phyloP scores from a whole-genome alignment of 148 eudicot genomes.

The Chenopodium formosanum region DNA sequence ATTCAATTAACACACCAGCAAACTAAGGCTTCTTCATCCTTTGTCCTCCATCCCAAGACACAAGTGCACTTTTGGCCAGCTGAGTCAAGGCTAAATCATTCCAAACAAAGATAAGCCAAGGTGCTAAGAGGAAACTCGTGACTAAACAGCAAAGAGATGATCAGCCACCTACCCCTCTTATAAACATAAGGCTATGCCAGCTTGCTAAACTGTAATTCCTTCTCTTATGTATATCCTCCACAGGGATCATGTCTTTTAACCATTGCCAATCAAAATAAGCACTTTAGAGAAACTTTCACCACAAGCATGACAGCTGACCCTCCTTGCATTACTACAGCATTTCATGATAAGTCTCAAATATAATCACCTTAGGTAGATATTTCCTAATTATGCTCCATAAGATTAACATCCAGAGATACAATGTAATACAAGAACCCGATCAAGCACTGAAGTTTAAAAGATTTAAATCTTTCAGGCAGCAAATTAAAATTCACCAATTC shows the following conservation, averaged over 20 bases:
- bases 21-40: neutral
- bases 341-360: neutral
- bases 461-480: neutral
- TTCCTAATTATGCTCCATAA: neutral
- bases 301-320: neutral
- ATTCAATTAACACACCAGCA: neutral
- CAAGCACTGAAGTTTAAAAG: neutral
- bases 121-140: neutral
- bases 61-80: neutral
- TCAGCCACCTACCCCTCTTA: neutral
- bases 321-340: neutral
- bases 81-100: neutral
- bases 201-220: neutral
- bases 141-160: neutral
- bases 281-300: neutral
- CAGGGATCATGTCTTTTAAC: neutral
- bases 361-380: neutral
- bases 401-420: neutral
- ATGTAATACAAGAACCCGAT: neutral
- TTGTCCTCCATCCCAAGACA: neutral
- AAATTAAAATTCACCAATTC: neutral
- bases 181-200: neutral
- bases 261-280: neutral
- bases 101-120: neutral
- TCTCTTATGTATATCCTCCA: neutral